Base-by-base conservation (phyloP, 371 early-diverging fungal species). In the Syncephalastrum contaminatum region DNA sequence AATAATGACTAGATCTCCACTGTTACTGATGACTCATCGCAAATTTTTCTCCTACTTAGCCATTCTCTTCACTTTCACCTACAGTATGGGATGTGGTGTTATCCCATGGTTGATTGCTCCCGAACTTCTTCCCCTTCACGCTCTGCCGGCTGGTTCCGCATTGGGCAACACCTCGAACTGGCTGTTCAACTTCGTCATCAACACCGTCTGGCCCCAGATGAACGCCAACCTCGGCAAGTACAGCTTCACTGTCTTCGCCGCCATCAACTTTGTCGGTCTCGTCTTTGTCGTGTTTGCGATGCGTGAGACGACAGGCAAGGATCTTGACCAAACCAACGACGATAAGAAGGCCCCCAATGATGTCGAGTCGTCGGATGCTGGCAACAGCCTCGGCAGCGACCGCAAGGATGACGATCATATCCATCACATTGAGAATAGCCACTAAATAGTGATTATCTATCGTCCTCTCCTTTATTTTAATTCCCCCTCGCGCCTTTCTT, bases 41-140 rank as follows among this genome's bases (percentile, higher is more conserved):
- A 22, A 20, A 15, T 48, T 8, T 8, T 21, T 5, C 3, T 15
- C 48, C 25, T 22, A 4, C 25, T 21, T 48, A 48, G 75, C 70
- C n/a, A 43, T 77, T 20, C 21, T 71, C 20, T 77, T 67, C 49
- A 66, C 68, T 5, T 66, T 66, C 22, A 67, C 74, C 4, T 77
- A 77, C 54, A 62, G 64, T 53, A 65, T 69, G 58, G 77, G 77
- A 14, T 77, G 77, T 57, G 77, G 77, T 66, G 77, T 77, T 3
- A 70, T 77, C 55, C 77, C 77, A 16, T 77, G 77, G 77, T 58
- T 77, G 56, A 71, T 73, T 59, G 77, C 77, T 19, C 75, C 75
- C 16, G 77, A 77, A 59, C 57, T 77, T 18, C 53, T 77, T 44
- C 77, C 77, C 15, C 63, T 77, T 53, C 62, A 64, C 39, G 77